Evolutionary conservation across 441 rosid species (phyloP).

Genomic region (Gossypium laxum): DNA sequence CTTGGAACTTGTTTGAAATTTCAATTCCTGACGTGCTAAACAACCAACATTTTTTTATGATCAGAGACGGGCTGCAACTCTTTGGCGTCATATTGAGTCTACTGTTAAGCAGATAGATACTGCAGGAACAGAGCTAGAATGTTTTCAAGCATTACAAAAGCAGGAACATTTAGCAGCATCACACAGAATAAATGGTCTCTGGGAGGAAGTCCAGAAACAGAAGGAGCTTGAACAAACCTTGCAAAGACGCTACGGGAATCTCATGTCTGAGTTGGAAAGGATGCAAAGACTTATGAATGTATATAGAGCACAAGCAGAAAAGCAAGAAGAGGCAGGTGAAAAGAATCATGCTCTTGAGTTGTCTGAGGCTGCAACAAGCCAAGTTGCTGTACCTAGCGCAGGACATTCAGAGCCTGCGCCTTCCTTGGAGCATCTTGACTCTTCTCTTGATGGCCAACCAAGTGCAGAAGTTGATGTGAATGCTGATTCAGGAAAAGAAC

Average conservation of each 20-base stretch:
- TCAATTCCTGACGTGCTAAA: neutral
- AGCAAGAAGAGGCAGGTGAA: constrained; percentile 38
- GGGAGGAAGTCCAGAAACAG: constrained; percentile 84
- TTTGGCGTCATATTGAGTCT: constrained; percentile 67
- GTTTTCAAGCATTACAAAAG: constrained; percentile 79
- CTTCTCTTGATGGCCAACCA: constrained; percentile 13
- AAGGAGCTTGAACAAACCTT: constrained; percentile 69
- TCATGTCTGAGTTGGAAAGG: constrained; percentile 49
- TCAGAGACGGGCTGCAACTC: constrained; percentile 65
- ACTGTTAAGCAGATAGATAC: constrained; percentile 74
- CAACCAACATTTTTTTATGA: neutral
- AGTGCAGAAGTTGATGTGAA: constrained; percentile 11
- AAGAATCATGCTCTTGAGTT: constrained; percentile 16
- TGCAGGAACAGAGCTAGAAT: constrained; percentile 82
- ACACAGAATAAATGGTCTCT: constrained; percentile 60
- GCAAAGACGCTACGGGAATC: constrained; percentile 63
- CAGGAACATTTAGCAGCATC: constrained; percentile 86
- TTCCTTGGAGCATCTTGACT: constrained; percentile 6
- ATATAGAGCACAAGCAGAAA: constrained; percentile 41
- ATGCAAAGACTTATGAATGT: constrained; percentile 32
- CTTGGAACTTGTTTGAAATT: constrained; percentile 1
- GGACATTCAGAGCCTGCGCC: constrained; percentile 18
- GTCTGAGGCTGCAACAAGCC: constrained; percentile 20
- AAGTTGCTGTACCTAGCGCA: constrained; percentile 19
- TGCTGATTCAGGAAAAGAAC: constrained; percentile 18